Conservation (phyloP, 2,329 filamentous ascomycete genomes). For the Penicillium sp. region DNA sequence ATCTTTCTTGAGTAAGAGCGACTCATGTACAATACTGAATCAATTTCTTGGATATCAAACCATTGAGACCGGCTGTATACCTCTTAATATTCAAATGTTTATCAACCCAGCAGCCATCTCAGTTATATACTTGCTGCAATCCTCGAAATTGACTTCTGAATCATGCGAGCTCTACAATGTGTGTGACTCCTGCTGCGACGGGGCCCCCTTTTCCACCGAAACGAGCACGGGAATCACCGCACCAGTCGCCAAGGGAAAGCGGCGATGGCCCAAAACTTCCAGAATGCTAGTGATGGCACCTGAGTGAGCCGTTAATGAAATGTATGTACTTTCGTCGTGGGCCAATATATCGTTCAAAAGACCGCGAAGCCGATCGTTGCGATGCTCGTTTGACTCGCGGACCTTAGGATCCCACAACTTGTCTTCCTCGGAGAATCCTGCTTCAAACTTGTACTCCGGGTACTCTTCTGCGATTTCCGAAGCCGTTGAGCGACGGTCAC, state of each 20-base stretch:
- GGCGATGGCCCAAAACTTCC: slow-evolving; percentile 46
- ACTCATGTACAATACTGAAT: slow-evolving; percentile 25
- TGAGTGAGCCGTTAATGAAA: slow-evolving; percentile 60
- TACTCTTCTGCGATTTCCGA: slow-evolving; percentile 51
- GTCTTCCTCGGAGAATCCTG: slow-evolving; percentile 56
- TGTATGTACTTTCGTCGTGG: slow-evolving; percentile 47
- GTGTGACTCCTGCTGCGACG: neutral
- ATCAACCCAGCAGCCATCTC: slow-evolving; percentile 23
- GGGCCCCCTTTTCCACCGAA: slow-evolving; percentile 37
- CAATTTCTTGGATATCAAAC: slow-evolving; percentile 14
- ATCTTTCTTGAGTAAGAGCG: slow-evolving; percentile 1
- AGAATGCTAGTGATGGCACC: slow-evolving; percentile 59
- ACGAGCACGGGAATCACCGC: slow-evolving; percentile 54
- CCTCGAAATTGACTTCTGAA: neutral
- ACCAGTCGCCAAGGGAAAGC: slow-evolving; percentile 51
- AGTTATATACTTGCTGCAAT: slow-evolving; percentile 4
- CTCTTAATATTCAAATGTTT: slow-evolving; percentile 22
- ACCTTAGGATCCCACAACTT: slow-evolving; percentile 51
- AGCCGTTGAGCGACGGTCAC: slow-evolving; percentile 55
- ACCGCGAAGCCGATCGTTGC: slow-evolving; percentile 47
- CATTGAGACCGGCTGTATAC: neutral
- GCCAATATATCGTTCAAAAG: slow-evolving; percentile 57
- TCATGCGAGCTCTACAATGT: neutral
- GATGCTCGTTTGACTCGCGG: slow-evolving; percentile 51
- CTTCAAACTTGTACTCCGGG: slow-evolving; percentile 54